Evolutionary conservation across 169 alveolate species (phyloP).

Genomic region (Plasmodium vivax): DNA sequence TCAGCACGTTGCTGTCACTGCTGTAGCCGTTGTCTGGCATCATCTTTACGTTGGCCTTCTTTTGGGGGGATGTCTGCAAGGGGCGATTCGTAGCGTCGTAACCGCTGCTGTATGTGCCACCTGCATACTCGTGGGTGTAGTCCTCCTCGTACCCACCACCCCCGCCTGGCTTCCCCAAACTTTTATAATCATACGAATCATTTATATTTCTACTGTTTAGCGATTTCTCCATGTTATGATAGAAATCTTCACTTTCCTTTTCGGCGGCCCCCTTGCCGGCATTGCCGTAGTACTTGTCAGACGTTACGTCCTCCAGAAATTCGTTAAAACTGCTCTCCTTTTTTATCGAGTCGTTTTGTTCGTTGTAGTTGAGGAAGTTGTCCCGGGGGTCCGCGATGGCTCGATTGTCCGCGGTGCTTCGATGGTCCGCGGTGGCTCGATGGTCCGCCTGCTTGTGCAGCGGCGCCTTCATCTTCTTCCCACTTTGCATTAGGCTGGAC

Average conservation of each 20-base stretch:
- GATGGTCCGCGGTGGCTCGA: background rate
- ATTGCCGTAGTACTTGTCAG: constrained; percentile 16
- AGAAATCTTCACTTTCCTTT: constrained; percentile 29
- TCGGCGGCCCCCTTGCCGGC: background rate
- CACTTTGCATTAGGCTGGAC: constrained; percentile 42
- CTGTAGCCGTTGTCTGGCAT: constrained; percentile 28
- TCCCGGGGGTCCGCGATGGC: background rate
- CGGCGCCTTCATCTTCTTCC: background rate
- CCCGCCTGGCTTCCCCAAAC: background rate
- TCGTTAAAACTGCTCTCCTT: constrained; percentile 66
- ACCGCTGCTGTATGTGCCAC: background rate
- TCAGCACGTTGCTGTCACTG: constrained; percentile 48
- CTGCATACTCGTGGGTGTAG: background rate
- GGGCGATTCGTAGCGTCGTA: background rate
- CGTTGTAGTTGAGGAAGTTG: background rate
- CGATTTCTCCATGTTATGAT: constrained; percentile 17
- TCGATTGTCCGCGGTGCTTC: background rate
- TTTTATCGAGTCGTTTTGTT: constrained; percentile 26
- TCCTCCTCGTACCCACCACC: background rate
- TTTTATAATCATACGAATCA: constrained; percentile 27
- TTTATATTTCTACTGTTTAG: constrained; percentile 31
- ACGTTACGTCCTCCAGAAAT: constrained; percentile 47
- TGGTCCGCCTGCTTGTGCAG: background rate
- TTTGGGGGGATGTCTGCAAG: background rate
- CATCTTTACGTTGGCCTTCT: constrained; percentile 12